These are phyloP conservation scores for Drosera spatulata DNA, from an alignment of 179 eudicot species.

Conservation along the genomic window DNA sequence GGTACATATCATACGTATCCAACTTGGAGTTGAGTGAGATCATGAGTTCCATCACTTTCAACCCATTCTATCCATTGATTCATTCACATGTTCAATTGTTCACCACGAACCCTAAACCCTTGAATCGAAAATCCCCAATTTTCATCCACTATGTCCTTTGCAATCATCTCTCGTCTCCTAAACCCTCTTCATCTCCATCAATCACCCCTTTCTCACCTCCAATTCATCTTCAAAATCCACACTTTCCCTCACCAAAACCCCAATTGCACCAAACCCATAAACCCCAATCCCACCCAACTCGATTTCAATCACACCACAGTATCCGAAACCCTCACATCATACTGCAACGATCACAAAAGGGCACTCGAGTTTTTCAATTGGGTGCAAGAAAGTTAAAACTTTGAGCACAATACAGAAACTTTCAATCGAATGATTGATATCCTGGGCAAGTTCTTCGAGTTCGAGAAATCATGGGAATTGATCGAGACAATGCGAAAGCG, in stretches of 20 bases:
- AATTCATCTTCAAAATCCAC: conserved; percentile 11
- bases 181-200: conserved; percentile 4
- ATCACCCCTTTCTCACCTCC: background rate
- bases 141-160: too few species aligned
- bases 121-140: too few species aligned
- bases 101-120: too few species aligned
- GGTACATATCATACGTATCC: too few species aligned
- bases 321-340: conserved; percentile 53
- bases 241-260: conserved; percentile 11
- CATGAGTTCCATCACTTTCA: too few species aligned
- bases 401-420: conserved; percentile 59
- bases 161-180: conserved; percentile 11
- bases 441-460: conserved; percentile 89
- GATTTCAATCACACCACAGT: conserved; percentile 27
- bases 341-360: conserved; percentile 59
- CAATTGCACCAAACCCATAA: conserved; percentile 5
- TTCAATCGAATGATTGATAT: conserved; percentile 72
- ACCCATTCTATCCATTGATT: too few species aligned
- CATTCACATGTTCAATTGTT: too few species aligned
- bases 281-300: conserved; percentile 3
- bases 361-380: conserved; percentile 82
- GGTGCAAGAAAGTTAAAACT: conserved; percentile 39
- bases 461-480: conserved; percentile 62
- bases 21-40: too few species aligned
- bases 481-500: conserved; percentile 38